A percentile compares a stretch with the other conserved stretches of the same genome.
Conservation (phyloP, 2,329 filamentous ascomycete genomes). For the Neonectria sp. region DNA sequence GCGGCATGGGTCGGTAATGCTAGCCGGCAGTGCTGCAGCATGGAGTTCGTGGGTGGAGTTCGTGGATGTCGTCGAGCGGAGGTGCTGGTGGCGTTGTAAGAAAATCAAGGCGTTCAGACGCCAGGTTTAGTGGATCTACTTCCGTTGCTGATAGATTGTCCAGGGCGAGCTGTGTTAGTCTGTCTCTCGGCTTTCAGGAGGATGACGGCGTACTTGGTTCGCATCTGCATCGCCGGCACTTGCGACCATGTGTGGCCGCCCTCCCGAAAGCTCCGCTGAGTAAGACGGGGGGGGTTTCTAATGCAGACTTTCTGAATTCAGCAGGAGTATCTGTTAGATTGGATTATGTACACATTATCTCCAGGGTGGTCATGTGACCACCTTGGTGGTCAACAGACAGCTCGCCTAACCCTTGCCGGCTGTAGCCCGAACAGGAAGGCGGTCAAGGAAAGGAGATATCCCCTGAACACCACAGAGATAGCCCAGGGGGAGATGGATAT, state of each 20-base stretch:
- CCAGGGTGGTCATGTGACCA: too few relatives aligned
- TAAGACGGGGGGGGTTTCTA: background rate
- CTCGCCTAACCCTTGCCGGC: too few relatives aligned
- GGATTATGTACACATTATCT: too few relatives aligned
- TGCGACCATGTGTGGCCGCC: background rate
- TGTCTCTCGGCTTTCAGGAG: slow-evolving; percentile 7
- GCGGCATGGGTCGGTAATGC: slow-evolving; percentile 1
- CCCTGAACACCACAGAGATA: too few relatives aligned
- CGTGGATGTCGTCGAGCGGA: background rate
- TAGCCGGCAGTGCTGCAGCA: slow-evolving; percentile 8
- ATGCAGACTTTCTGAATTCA: slow-evolving; percentile 2
- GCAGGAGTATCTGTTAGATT: slow-evolving; percentile 1
- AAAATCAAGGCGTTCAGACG: slow-evolving; percentile 16
- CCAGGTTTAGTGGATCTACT: slow-evolving; percentile 11
- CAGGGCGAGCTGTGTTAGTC: slow-evolving; percentile 14
- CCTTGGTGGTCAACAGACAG: too few relatives aligned
- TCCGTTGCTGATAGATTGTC: slow-evolving; percentile 12
- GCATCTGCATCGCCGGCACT: background rate
- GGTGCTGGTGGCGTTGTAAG: background rate
- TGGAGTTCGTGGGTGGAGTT: background rate
- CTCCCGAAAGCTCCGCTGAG: background rate
- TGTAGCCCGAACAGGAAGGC: too few relatives aligned
- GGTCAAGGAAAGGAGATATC: too few relatives aligned
- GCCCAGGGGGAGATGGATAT: too few relatives aligned
- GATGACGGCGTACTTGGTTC: background rate